Base-by-base conservation (phyloP, 2,329 filamentous ascomycete species). In the Fusarium buharicum region DNA sequence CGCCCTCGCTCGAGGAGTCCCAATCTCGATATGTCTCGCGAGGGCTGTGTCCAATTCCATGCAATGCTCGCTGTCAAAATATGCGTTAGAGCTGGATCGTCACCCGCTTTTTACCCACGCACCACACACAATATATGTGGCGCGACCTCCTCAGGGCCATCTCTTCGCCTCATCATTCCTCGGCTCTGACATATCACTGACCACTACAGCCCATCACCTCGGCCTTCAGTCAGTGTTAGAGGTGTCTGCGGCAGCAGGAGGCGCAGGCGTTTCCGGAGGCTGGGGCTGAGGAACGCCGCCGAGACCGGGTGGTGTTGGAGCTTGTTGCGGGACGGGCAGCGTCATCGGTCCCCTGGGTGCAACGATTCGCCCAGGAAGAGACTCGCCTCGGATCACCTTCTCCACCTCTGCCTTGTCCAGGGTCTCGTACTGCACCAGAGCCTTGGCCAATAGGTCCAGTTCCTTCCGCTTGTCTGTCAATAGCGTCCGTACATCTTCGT, bases 401-500 rank as follows among this genome's bases (percentile, higher is more conserved):
- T 93, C 88, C 62, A 98, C 96, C 76, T 99, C 95, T 4, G 90
- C 88, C 75, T 90, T 91, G 75, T 90, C 90, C 47, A 99, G 79
- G 0, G 93, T 97, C 81, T 99, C 95, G 76, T 97, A 98, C 76
- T 97, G 89, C 30, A 99, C 87, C 10, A 99, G 83, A 6, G 93
- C 95, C 72, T 93, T 88, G 24, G 95, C 94, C 10, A 99, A 81
- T 11, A 92, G 81, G 70, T 99, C 94, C 8, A 99, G 84, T 75
- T 97, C 94, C 56, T 90, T 89, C 52, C 93, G 87, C 74, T 90
- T 92, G 31, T 86, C 84, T 2, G 84, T 86, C 41, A 99, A 78
- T 5, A 98, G 82, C 41, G 85, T 84, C 40, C 82, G 78, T 37
- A 93, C 92, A 31, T 93, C 90, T 51, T 86, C 81, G 59, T 92